These are phyloP conservation scores for Crepidotus variabilis DNA, from an alignment of 768 basidiomycete species.

Conservation along the genomic window DNA sequence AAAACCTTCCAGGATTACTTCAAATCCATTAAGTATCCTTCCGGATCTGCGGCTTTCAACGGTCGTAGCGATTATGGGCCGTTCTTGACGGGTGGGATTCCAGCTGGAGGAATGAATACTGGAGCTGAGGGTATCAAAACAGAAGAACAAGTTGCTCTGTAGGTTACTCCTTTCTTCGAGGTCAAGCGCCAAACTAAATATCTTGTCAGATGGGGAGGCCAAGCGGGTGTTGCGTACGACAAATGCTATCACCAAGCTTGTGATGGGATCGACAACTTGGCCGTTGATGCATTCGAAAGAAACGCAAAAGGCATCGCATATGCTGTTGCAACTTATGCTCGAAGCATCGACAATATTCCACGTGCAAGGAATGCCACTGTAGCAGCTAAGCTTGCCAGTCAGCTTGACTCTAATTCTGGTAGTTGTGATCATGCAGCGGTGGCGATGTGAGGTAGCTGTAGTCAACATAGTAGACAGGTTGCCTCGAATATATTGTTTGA, in stretches of 20 bases:
- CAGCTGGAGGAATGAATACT: conserved; percentile 26
- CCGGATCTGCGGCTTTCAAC: conserved; percentile 21
- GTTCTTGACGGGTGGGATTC: conserved; percentile 27
- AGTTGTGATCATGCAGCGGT: neutral
- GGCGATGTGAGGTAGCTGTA: too few species aligned
- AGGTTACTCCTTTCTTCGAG: neutral
- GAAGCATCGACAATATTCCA: conserved; percentile 21
- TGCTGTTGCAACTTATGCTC: conserved; percentile 22
- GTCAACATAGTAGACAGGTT: too few species aligned
- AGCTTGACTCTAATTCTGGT: neutral
- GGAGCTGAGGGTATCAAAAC: conserved; percentile 28
- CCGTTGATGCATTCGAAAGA: conserved; percentile 15
- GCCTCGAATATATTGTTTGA: neutral
- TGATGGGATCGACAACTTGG: conserved; percentile 25
- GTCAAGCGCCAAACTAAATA: neutral
- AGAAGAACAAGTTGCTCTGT: conserved; percentile 19
- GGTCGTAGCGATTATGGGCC: conserved; percentile 28
- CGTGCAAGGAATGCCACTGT: neutral
- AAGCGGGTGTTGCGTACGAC: conserved; percentile 25
- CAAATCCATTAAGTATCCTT: conserved; percentile 12
- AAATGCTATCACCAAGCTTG: conserved; percentile 26
- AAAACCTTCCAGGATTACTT: conserved; percentile 25
- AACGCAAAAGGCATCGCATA: conserved; percentile 24
- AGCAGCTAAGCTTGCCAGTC: conserved; percentile 1
- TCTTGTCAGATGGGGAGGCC: conserved; percentile 22